Percentiles rank a stretch among this genome's conserved stretches.
Evolutionary conservation across 257 asterid genomes (phyloP).

Genomic region (Solanum appendiculatum): DNA sequence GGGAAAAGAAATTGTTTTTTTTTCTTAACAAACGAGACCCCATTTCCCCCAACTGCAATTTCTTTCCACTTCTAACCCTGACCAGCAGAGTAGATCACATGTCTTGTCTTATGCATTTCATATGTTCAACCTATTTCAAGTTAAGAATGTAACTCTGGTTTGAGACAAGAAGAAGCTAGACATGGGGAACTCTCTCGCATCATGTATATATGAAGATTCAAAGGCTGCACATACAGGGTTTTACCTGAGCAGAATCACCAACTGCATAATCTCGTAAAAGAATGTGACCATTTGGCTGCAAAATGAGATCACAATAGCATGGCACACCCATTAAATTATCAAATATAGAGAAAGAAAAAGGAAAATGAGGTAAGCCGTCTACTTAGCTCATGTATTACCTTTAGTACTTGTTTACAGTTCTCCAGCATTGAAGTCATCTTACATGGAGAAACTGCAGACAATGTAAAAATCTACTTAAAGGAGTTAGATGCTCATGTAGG

Average conservation of each 20-base stretch:
- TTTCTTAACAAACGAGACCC: neutral
- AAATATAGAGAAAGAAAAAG: neutral
- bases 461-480: constrained; percentile 55
- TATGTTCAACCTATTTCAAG: neutral
- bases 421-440: constrained; percentile 58
- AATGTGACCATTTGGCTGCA: constrained; percentile 74
- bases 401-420: constrained; percentile 59
- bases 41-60: neutral
- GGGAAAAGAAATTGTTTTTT: neutral
- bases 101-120: neutral
- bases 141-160: neutral
- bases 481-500: constrained; percentile 7
- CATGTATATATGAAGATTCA: neutral
- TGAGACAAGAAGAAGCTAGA: neutral
- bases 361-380: neutral
- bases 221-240: neutral
- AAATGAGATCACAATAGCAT: constrained; percentile 4
- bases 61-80: neutral
- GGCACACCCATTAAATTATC: neutral
- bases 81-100: neutral
- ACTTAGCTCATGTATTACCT: constrained; percentile 26
- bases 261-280: constrained; percentile 70
- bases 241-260: constrained; percentile 78
- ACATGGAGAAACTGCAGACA: constrained; percentile 83
- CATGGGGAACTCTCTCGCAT: neutral